phyloP scores from a whole-genome alignment of 106 monocot species.

The Dioscorea dumetorum region DNA sequence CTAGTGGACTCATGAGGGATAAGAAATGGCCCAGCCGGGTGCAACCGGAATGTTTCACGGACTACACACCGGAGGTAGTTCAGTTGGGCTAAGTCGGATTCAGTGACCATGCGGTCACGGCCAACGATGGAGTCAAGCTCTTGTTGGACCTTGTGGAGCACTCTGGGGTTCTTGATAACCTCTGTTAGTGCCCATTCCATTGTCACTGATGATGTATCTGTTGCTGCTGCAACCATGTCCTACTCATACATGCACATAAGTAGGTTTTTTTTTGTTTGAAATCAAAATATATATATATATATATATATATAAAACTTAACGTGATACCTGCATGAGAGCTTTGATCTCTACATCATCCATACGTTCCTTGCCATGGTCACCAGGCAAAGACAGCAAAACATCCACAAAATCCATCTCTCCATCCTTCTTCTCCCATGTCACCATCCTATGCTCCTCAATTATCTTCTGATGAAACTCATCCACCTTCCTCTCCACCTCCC shows the following conservation, averaged over 20 bases:
- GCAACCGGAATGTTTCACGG: constrained; percentile 80
- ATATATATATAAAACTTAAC: no score
- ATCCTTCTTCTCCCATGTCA: constrained; percentile 2
- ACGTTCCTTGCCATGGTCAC: constrained; percentile 65
- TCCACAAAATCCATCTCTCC: constrained; percentile 88
- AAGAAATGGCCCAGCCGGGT: constrained; percentile 89
- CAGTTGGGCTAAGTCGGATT: constrained; percentile 57
- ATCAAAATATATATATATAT: no score
- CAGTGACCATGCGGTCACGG: constrained; percentile 33
- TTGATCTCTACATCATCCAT: constrained; percentile 85
- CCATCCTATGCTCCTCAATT: constrained; percentile 41
- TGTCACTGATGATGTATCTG: constrained; percentile 76
- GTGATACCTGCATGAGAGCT: constrained; percentile 70
- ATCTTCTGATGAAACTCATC: constrained; percentile 84
- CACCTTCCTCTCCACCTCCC: constrained; percentile 73
- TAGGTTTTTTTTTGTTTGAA: no score
- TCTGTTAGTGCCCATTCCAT: constrained; percentile 91
- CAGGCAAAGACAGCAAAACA: constrained; percentile 78
- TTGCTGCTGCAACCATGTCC: constrained; percentile 96
- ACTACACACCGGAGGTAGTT: constrained; percentile 89
- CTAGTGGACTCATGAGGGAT: constrained; percentile 79
- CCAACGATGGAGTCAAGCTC: constrained; percentile 80
- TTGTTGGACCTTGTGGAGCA: constrained; percentile 56
- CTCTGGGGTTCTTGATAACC: constrained; percentile 53
- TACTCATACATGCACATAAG: not conserved